Evolutionary conservation across 371 early-diverging fungal species (phyloP).

Genomic region (Apophysomyces sp.): DNA sequence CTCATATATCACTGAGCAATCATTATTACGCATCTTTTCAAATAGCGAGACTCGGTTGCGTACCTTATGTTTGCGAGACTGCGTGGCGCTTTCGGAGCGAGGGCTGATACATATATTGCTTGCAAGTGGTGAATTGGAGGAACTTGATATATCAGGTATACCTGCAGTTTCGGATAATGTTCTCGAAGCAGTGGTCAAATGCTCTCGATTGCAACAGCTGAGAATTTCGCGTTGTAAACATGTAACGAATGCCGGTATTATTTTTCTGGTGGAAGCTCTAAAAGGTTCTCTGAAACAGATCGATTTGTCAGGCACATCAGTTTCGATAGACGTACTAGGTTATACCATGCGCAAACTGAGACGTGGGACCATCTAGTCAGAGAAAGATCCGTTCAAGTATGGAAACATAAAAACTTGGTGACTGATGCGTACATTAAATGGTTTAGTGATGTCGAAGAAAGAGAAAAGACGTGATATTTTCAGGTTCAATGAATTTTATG

Average conservation of each 20-base stretch:
- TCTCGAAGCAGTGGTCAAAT: not conserved
- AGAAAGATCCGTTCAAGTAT: no score
- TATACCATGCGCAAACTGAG: no score
- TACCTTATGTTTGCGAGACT: not conserved
- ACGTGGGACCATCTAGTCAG: no score
- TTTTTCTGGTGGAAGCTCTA: no score
- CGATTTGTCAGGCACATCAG: no score
- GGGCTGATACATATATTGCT: not conserved
- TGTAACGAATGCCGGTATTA: constrained; percentile 28
- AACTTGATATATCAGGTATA: constrained; percentile 3
- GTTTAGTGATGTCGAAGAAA: no score
- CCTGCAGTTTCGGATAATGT: constrained; percentile 9
- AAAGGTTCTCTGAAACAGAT: no score
- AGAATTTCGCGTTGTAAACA: not conserved
- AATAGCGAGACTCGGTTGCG: not conserved
- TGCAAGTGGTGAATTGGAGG: not conserved
- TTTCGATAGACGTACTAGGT: no score
- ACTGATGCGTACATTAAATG: no score
- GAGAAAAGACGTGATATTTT: no score
- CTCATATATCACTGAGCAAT: constrained; percentile 6
- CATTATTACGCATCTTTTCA: not conserved
- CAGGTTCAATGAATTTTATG: no score
- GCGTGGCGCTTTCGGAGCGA: not conserved
- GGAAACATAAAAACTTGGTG: no score
- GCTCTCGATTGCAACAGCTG: not conserved